Evolutionary conservation across 768 basidiomycete genomes (phyloP).

Genomic region (Cyathus striatus): DNA sequence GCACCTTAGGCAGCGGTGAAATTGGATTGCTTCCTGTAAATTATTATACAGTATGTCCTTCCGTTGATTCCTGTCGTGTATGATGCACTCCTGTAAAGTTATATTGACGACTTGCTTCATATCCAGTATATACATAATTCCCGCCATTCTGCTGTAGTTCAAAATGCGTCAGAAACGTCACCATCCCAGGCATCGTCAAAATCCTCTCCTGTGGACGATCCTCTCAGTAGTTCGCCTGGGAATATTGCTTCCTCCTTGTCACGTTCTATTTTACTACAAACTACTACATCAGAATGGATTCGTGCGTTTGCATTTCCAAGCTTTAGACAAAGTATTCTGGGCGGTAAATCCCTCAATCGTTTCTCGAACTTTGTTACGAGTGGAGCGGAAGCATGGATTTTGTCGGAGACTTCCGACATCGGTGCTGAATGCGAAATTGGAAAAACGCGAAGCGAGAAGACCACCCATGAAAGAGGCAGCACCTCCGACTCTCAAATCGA

Average conservation of each 20-base stretch:
- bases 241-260: conserved; percentile 26
- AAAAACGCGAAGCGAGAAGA: too few species aligned
- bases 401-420: conserved; percentile 18
- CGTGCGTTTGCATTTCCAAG: conserved; percentile 59
- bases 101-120: conserved; percentile 20
- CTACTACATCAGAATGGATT: conserved; percentile 76
- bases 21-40: conserved; percentile 64
- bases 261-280: conserved; percentile 51
- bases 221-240: conserved; percentile 41
- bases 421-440: too few species aligned
- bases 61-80: not conserved
- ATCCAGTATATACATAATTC: not conserved
- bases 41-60: conserved; percentile 63
- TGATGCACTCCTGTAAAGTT: conserved; percentile 65
- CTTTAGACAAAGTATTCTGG: conserved; percentile 65
- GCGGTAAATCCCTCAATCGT: conserved; percentile 77
- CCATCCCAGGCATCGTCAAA: too few species aligned
- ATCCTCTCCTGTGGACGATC: too few species aligned
- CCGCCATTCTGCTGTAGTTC: too few species aligned
- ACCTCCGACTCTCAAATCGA: conserved; percentile 30
- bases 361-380: conserved; percentile 85
- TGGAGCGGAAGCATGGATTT: conserved; percentile 78
- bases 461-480: conserved; percentile 21
- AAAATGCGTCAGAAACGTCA: too few species aligned
- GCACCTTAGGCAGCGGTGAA: conserved; percentile 46